Evolutionary conservation across 2,329 filamentous ascomycete genomes (phyloP).

Genomic region (Peltaster fructicola): DNA sequence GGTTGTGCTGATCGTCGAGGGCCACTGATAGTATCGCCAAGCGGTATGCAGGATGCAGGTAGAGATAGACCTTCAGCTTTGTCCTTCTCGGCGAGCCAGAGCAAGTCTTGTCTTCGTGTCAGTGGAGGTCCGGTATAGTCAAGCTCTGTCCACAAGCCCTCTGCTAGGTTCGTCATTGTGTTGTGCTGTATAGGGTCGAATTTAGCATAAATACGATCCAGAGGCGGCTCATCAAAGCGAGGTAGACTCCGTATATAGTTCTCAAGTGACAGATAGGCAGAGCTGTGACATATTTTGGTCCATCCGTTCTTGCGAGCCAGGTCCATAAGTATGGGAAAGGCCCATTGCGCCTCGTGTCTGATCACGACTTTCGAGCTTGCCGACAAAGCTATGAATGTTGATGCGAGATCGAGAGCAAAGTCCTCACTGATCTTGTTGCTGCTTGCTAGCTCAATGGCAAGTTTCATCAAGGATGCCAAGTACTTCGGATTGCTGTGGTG

Average conservation of each 20-base stretch:
- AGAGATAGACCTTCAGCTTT: background rate
- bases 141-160: slow-evolving; percentile 27
- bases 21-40: too few species aligned
- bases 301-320: slow-evolving; percentile 21
- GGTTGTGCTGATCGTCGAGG: background rate
- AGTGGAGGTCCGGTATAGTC: slow-evolving; percentile 24
- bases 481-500: slow-evolving; percentile 31
- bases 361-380: slow-evolving; percentile 34
- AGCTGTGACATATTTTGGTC: slow-evolving; percentile 20
- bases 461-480: slow-evolving; percentile 29
- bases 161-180: slow-evolving; percentile 26
- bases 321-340: slow-evolving; percentile 27
- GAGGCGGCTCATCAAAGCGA: slow-evolving; percentile 23
- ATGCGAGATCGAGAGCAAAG: slow-evolving; percentile 23
- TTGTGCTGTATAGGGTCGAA: slow-evolving; percentile 27
- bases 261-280: slow-evolving; percentile 25
- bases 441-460: slow-evolving; percentile 25
- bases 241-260: slow-evolving; percentile 27
- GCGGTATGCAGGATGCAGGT: slow-evolving; percentile 16
- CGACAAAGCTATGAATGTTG: slow-evolving; percentile 25
- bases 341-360: slow-evolving; percentile 36
- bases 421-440: slow-evolving; percentile 19
- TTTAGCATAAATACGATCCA: slow-evolving; percentile 21
- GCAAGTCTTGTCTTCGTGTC: slow-evolving; percentile 24
- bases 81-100: slow-evolving; percentile 18